Base-by-base conservation (phyloP, 192 early-diverging fungal genomes). In the Jimgerdemannia flammicorona region DNA sequence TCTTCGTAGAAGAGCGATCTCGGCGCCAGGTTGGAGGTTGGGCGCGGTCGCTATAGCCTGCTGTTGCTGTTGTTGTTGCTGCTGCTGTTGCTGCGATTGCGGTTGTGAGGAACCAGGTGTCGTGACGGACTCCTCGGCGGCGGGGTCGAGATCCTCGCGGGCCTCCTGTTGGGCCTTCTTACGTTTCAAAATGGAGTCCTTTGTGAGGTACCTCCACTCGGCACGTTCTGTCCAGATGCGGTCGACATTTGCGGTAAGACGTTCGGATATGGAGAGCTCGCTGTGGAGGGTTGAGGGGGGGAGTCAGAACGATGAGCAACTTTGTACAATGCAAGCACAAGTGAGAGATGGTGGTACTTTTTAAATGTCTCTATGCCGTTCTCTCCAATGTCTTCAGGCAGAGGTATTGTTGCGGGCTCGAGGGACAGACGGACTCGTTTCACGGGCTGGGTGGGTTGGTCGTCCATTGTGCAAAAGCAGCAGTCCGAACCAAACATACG, bases 211-310 rank as follows among this genome's bases (percentile, higher is more conserved):
- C 17, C 73, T 75, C 81, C 76, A 82, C 54, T 82, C 81, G 8
- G 75, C 73, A 68, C 77, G 75, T 44, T 82, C 81, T 68, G 74
- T 74, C 81, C 81, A 82, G 29, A 82, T 78, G 17, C 81, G 74
- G 74, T 82, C 77, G 41, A 79, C 81, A 42, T 78, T 78, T 41
- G 75, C 76, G 77, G 79, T 82, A 19, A 82, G 69, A 54, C 79
- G 72, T 49, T 82, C 77, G 3, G 71, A 72, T 19, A 82, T 71
- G 4, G 75, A 44, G n/a, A 69, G 43, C 70, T 82, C 77, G 64
- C 81, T 82, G 29, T 6, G 17, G 20, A 40, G 40, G 19, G 4
- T 14, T 2, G 17, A 63, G 9, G 43, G 39, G 43, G n/a, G 10
- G 64, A 43, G 18, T 14, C 49, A 14, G 6, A 14, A 67, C 17